Base-by-base conservation (phyloP, 352 stramenopile genomes). In the Phytophthora cryptogea region DNA sequence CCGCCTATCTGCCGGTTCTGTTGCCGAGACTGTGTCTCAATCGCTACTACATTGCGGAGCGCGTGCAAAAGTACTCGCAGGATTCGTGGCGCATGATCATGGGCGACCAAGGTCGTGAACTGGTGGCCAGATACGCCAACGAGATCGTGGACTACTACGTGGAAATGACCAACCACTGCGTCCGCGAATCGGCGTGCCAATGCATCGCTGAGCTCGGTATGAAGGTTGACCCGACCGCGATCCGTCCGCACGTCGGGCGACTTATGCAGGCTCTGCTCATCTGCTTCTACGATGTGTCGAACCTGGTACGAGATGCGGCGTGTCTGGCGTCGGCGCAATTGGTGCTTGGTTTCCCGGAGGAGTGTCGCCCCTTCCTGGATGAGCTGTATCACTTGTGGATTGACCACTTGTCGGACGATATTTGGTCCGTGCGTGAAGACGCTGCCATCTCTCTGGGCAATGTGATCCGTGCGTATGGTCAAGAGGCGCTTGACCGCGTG, bases 351-450 rank as follows among this genome's bases (percentile, higher is more conserved):
- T 96, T 95, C 52, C 81, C 84, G 0, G 77, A 97, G 23, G 92
- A 98, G 51, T 98, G 84, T 32, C 78, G 78, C 7, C 73, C 81
- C 6, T 95, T 96, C 65, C 67, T 98, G 16, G 76, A 93, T 2
- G 91, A 91, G 43, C 66, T 98, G 1, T 91, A 88, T 50, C 75
- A 81, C 28, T 54, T 89, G 54, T 99, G 95, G 95, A 95, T 97
- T 32, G 90, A 97, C 48, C 95, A 99, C 66, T 71, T 99, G 40
- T 97, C 94, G 37, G 96, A 99, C 68, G 89, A 98, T 50, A 98
- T 99, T 65, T 99, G 95, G 95, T 98, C 89, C n/a, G 91, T 98
- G 26, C 90, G 96, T 35, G 95, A 98, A 70, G 93, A 98, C 71
- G 95, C 95, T 0, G 95, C 95, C 10, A 93, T 98, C 14, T 94